Percentiles rank a stretch among this genome's conserved stretches.
Evolutionary conservation across 2,329 filamentous ascomycete genomes (phyloP).

Genomic region (Colletotrichum sp.): DNA sequence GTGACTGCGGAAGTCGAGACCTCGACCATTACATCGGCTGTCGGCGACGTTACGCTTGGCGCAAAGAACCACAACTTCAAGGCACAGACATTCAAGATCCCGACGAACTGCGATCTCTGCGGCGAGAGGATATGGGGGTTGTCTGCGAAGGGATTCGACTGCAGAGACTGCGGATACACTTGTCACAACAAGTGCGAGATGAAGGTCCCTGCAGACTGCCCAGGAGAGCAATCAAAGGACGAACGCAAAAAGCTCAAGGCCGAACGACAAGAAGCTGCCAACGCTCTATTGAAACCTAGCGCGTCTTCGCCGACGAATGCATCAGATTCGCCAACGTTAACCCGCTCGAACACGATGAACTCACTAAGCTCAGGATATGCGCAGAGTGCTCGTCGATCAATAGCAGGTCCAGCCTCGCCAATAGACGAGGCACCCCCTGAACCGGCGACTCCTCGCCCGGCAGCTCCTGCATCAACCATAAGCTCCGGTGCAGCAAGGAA

Average conservation of each 20-base stretch:
- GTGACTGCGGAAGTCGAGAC: slow-evolving; percentile 93
- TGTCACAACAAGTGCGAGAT: slow-evolving; percentile 99
- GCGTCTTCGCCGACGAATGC: slow-evolving; percentile 49
- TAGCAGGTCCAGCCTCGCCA: slow-evolving; percentile 62
- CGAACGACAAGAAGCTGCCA: slow-evolving; percentile 81
- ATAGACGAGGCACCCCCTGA: slow-evolving; percentile 50
- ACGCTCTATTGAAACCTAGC: slow-evolving; percentile 56
- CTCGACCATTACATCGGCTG: slow-evolving; percentile 86
- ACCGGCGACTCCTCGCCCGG: slow-evolving; percentile 34
- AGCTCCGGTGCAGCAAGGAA: slow-evolving; percentile 49
- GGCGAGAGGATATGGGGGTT: slow-evolving; percentile 97
- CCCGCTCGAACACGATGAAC: slow-evolving; percentile 85
- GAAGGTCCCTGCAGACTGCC: slow-evolving; percentile 96
- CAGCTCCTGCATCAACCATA: slow-evolving; percentile 13
- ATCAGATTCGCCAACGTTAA: slow-evolving; percentile 69
- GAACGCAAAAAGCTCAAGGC: slow-evolving; percentile 93
- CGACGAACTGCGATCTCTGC: slow-evolving; percentile 96
- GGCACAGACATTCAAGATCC: slow-evolving; percentile 98
- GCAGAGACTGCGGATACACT: slow-evolving; percentile 94
- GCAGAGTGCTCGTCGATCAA: slow-evolving; percentile 76
- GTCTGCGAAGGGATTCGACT: slow-evolving; percentile 95
- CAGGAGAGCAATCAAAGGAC: slow-evolving; percentile 91
- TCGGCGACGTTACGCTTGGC: slow-evolving; percentile 90
- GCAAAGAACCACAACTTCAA: slow-evolving; percentile 98
- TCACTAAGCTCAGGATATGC: slow-evolving; percentile 90